A percentile compares a stretch with the other conserved stretches of the same genome.
These are phyloP conservation scores for Cytospora piceae DNA, from an alignment of 2,329 filamentous ascomycete species.

Conservation along the genomic window DNA sequence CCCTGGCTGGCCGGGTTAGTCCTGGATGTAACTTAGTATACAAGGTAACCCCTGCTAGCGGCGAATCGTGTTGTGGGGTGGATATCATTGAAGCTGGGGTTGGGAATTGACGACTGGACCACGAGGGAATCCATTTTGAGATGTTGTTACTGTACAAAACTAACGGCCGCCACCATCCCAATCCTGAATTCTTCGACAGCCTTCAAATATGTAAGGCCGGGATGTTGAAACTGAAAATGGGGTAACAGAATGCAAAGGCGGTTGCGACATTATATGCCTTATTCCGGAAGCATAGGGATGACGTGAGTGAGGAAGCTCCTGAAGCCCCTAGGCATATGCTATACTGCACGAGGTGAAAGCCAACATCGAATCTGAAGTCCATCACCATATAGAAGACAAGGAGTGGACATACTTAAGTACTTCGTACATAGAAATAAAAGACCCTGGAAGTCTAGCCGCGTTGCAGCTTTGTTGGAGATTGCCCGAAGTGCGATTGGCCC, in stretches of 20 bases:
- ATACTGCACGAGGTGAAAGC: no score
- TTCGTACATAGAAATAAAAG: neutral
- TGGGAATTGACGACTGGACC: neutral
- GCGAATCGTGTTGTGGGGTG: neutral
- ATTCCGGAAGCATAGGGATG: neutral
- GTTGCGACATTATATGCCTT: no score
- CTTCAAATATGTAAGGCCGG: neutral
- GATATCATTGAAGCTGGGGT: neutral
- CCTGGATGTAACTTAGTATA: neutral
- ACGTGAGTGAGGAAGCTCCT: neutral
- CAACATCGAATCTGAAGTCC: neutral
- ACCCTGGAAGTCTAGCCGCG: conserved; percentile 2
- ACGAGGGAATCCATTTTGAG: neutral
- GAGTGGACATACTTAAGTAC: neutral
- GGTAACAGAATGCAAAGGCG: no score
- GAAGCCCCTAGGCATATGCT: neutral
- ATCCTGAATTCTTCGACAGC: neutral
- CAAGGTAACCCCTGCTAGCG: neutral
- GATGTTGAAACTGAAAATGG: no score
- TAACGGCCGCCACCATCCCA: neutral
- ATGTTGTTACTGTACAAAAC: neutral
- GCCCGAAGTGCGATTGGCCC: conserved; percentile 15
- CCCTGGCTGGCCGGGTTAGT: neutral
- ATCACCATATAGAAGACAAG: no score
- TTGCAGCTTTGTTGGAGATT: conserved; percentile 17